phyloP scores from a whole-genome alignment of 805 yeast species.

The Lipomyces orientalis region DNA sequence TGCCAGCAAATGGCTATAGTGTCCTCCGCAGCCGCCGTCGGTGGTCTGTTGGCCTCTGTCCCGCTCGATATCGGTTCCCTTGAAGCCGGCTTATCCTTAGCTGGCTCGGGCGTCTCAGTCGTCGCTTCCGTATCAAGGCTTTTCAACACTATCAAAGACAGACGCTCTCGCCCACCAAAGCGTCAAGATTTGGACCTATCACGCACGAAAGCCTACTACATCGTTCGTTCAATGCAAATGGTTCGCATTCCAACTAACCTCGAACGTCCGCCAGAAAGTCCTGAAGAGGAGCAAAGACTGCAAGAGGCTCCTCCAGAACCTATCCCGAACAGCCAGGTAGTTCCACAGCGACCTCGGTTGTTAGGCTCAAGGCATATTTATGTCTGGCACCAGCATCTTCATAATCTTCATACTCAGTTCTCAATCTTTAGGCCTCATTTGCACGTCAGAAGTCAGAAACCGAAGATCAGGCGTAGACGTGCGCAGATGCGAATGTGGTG shows the following conservation, averaged over 20 bases:
- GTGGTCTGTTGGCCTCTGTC: not conserved
- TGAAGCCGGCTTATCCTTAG: conserved; percentile 19
- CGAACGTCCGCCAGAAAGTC: conserved; percentile 18
- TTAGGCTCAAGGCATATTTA: conserved; percentile 14
- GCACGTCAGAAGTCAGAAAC: not conserved
- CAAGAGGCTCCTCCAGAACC: conserved; percentile 7
- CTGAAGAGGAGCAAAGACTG: not conserved
- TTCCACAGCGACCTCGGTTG: conserved; percentile 14
- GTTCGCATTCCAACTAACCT: conserved; percentile 27
- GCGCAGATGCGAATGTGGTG: conserved; percentile 21
- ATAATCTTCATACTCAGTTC: not conserved
- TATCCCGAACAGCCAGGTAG: not conserved
- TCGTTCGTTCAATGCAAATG: conserved; percentile 23
- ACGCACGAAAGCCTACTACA: conserved; percentile 19
- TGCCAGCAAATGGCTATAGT: not conserved
- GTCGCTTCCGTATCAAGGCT: conserved; percentile 14
- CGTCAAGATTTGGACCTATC: conserved; percentile 19
- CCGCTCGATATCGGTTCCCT: conserved; percentile 17
- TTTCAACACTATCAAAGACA: conserved; percentile 9
- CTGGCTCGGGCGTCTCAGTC: conserved; percentile 22
- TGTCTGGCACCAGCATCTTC: conserved; percentile 10
- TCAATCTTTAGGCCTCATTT: conserved; percentile 5
- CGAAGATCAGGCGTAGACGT: not conserved
- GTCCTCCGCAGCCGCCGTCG: not conserved
- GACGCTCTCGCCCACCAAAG: conserved; percentile 21